Base-by-base conservation (phyloP, 805 yeast genomes). In the Maudiozyma barnettii region DNA sequence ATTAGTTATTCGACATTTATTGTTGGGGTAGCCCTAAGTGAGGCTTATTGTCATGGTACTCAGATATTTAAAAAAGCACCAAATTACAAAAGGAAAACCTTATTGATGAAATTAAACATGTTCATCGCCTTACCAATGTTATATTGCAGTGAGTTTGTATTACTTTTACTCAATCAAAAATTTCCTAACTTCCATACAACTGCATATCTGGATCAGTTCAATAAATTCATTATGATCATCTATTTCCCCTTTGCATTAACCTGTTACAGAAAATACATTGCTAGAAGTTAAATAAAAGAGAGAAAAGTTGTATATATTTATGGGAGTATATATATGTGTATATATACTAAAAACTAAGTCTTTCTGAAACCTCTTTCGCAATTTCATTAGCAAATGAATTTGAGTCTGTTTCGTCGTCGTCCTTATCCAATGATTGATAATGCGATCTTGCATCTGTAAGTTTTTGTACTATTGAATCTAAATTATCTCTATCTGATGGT, bases 1-100 rank as follows among this genome's bases (percentile, higher is more conserved):
- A 48, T 54, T 10, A 56, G 61, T 33, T 64, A 64, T 45, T 61
- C 66, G 5, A 47, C 53, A 19, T 63, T 64, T 38, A 60, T 64
- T 16, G 49, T 60, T 5, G 51, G 55, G 1, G 45, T 63, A 13
- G 51, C 59, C 2, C 47, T 52, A n/a, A 50, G 60, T 21, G 65
- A 63, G 46, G 47, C 54, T 8, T 59, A 59, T 40, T 50, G 51
- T 45, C 67, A 64, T 44, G 59, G 61, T 56, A 45, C 55, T 23
- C 54, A 55, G 39, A 43, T 64, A 16, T 64, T 64, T 41, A 63
- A 59, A 43, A 45, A 46, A 12, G 41, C 39, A 10, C 30, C 23
- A 4, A 38, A 14, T 14, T 23, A 6, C 2, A 47, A 42, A 16
- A 50, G 50, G 23, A 53, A 39, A 38, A 46, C 58, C 19, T 12